Conservation (phyloP, 176 grass and related monocot species). For the Thinopyrum elongatum region DNA sequence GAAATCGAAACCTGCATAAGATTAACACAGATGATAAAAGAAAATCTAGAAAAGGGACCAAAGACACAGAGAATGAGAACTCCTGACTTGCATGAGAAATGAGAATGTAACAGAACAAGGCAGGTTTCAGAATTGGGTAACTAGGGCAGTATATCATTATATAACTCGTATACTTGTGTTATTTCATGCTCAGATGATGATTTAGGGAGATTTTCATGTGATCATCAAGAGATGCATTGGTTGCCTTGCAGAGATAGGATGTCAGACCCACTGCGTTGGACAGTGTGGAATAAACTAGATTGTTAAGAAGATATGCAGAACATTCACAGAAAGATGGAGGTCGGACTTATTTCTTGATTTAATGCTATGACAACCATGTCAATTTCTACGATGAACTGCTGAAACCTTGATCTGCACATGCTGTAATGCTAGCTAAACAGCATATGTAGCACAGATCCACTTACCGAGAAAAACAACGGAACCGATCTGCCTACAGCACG, state of each 20-base stretch:
- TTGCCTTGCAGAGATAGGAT: not conserved
- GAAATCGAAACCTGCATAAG: not conserved
- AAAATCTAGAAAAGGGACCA: not conserved
- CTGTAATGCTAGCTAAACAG: not conserved
- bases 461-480: not conserved
- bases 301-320: not conserved
- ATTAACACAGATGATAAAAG: not conserved
- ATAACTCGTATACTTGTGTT: not conserved
- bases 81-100: not conserved
- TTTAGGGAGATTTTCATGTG: not conserved
- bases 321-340: not conserved
- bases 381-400: not conserved
- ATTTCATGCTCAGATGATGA: not conserved
- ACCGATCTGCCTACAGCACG: not conserved
- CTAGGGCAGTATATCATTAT: not conserved
- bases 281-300: not conserved
- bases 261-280: not conserved
- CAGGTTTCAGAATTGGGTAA: not conserved
- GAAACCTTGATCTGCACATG: not conserved
- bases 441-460: not conserved
- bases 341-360: not conserved
- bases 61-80: not conserved
- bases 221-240: not conserved
- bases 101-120: not conserved
- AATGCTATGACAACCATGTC: not conserved